These are phyloP conservation scores for Penicillium macrosclerotiorum DNA, from an alignment of 495 filamentous ascomycete genomes.

Conservation along the genomic window DNA sequence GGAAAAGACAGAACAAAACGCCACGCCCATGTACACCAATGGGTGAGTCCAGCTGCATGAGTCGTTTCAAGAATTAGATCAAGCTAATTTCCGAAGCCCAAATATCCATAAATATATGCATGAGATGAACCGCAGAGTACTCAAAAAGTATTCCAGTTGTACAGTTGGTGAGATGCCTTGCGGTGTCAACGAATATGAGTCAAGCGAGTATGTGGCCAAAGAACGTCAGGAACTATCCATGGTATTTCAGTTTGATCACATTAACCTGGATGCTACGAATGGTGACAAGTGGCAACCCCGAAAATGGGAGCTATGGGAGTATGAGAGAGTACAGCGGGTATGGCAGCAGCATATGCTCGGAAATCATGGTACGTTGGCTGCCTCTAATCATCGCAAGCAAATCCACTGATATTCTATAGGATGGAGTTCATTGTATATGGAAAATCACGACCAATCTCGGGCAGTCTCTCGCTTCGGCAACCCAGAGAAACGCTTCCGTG, in stretches of 20 bases:
- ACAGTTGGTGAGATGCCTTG: constrained; percentile 63
- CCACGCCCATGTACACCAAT: neutral
- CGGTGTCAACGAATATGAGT: constrained; percentile 43
- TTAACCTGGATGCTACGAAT: constrained; percentile 14
- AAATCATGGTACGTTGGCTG: constrained; percentile 12
- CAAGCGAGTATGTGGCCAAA: constrained; percentile 48
- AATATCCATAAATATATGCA: constrained; percentile 59
- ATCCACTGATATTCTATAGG: neutral
- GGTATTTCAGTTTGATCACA: constrained; percentile 63
- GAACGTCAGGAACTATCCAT: constrained; percentile 57
- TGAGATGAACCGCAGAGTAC: constrained; percentile 56
- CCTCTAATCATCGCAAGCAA: neutral
- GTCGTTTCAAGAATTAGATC: neutral
- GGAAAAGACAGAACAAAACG: neutral
- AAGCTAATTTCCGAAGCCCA: too few relatives aligned
- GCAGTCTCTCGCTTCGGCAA: constrained; percentile 56
- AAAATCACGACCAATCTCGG: constrained; percentile 62
- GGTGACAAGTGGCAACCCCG: constrained; percentile 19
- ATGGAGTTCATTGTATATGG: constrained; percentile 62
- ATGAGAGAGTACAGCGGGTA: constrained; percentile 37
- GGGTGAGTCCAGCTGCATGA: neutral
- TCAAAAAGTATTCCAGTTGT: constrained; percentile 57
- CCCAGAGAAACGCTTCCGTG: constrained; percentile 23
- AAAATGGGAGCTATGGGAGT: constrained; percentile 33
- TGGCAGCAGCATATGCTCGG: constrained; percentile 56